Evolutionary conservation across 768 basidiomycete genomes (phyloP).

Genomic region (Serendipita vermifera): DNA sequence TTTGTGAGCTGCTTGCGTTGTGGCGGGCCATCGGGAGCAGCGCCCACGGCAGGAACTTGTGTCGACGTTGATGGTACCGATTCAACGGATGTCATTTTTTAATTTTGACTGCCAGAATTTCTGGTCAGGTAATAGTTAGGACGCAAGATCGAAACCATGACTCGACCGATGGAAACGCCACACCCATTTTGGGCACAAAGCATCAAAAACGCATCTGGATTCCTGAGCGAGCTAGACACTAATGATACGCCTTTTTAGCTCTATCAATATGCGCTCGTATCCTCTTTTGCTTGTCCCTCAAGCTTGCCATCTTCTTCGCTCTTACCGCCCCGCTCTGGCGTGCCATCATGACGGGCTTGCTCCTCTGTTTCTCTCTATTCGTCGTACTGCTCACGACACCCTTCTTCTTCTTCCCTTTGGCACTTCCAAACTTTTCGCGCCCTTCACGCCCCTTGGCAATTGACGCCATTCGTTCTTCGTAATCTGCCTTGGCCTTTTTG

Average conservation of each 20-base stretch:
- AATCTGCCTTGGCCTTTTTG: conserved; percentile 86
- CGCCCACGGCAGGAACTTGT: too few relatives aligned
- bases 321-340: conserved; percentile 61
- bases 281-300: conserved; percentile 71
- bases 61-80: too few relatives aligned
- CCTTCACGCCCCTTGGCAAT: conserved; percentile 90
- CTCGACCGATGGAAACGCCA: too few relatives aligned
- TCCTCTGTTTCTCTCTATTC: conserved; percentile 82
- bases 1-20: conserved; percentile 45
- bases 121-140: too few relatives aligned
- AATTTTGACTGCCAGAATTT: too few relatives aligned
- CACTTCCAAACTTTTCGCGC: conserved; percentile 80
- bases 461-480: conserved; percentile 84
- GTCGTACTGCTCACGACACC: conserved; percentile 72
- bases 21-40: conserved; percentile 6
- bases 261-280: conserved; percentile 62
- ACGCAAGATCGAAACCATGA: too few relatives aligned
- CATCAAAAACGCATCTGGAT: too few relatives aligned
- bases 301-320: conserved; percentile 61
- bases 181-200: too few relatives aligned
- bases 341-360: conserved; percentile 95
- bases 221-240: too few relatives aligned
- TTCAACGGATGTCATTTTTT: too few relatives aligned
- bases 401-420: conserved; percentile 87
- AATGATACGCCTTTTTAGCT: conserved; percentile 39